Percentiles rank a stretch among this genome's conserved stretches.
Conservation (phyloP, 2,329 filamentous ascomycete genomes). For the Pseudogymnoascus sp. region DNA sequence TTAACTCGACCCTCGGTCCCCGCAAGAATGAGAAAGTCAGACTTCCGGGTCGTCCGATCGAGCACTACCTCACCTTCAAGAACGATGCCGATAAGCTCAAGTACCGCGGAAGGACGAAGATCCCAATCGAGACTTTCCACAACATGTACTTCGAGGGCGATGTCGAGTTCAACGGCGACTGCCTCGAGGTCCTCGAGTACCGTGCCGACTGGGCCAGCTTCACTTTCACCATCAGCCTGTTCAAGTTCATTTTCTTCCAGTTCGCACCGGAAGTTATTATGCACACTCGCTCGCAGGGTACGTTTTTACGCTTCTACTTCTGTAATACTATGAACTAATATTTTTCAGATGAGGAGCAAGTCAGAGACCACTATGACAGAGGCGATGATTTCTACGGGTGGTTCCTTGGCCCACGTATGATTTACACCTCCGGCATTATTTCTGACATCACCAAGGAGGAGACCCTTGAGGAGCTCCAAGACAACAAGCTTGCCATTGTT, state of each 20-base stretch:
- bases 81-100: constrained; percentile 49
- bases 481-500: constrained; percentile 92
- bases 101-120: constrained; percentile 72
- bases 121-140: constrained; percentile 88
- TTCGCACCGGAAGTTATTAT: constrained; percentile 87
- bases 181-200: constrained; percentile 82
- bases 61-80: constrained; percentile 84
- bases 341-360: constrained; percentile 80
- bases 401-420: constrained; percentile 98
- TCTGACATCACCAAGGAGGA: constrained; percentile 82
- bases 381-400: constrained; percentile 98
- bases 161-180: constrained; percentile 92
- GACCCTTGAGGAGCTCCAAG: constrained; percentile 87
- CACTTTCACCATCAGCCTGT: constrained; percentile 76
- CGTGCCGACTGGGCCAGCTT: constrained; percentile 97
- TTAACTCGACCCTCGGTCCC: constrained; percentile 71
- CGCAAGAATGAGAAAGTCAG: constrained; percentile 89
- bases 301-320: constrained; percentile 18
- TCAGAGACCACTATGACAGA: constrained; percentile 94
- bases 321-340: constrained; percentile 18
- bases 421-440: constrained; percentile 95
- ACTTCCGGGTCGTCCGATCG: constrained; percentile 76
- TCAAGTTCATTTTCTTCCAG: constrained; percentile 79
- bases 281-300: constrained; percentile 83
- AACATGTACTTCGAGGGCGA: constrained; percentile 97